Evolutionary conservation across 257 asterid species (phyloP).

Genomic region (Gynochthodes officinalis): DNA sequence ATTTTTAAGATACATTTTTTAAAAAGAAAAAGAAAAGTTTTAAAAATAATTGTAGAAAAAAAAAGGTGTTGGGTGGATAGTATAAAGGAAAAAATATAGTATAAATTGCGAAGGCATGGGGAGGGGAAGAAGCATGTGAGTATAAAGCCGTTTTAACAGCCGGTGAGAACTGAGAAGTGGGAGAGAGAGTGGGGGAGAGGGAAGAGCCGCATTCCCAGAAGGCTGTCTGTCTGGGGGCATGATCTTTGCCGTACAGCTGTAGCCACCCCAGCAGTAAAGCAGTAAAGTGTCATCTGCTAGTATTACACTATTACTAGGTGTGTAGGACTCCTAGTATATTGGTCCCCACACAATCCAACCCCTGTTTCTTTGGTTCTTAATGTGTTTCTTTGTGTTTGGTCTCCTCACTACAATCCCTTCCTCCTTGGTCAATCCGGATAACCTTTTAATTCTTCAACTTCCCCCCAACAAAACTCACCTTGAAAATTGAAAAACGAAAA

Average conservation of each 20-base stretch:
- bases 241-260: constrained; percentile 52
- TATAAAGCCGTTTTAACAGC: constrained; percentile 34
- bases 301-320: not conserved
- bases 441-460: not conserved
- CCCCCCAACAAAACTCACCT: not conserved
- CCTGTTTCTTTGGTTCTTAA: too few species aligned
- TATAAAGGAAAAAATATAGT: not conserved
- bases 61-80: too few species aligned
- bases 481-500: not conserved
- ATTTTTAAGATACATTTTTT: too few species aligned
- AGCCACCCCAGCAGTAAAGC: constrained; percentile 3
- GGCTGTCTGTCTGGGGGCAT: constrained; percentile 43
- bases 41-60: too few species aligned
- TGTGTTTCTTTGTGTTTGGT: too few species aligned
- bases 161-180: constrained; percentile 27
- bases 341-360: constrained; percentile 33
- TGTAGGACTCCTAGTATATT: constrained; percentile 9
- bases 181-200: not conserved
- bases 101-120: constrained; percentile 1
- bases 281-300: not conserved
- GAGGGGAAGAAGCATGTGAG: constrained; percentile 33
- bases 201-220: constrained; percentile 49
- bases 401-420: constrained; percentile 17
- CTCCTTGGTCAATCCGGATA: constrained; percentile 27
- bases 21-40: too few species aligned